Percentiles rank a stretch among this genome's conserved stretches.
Evolutionary conservation across 2,329 filamentous ascomycete genomes (phyloP).

Genomic region (Fusarium sp.): DNA sequence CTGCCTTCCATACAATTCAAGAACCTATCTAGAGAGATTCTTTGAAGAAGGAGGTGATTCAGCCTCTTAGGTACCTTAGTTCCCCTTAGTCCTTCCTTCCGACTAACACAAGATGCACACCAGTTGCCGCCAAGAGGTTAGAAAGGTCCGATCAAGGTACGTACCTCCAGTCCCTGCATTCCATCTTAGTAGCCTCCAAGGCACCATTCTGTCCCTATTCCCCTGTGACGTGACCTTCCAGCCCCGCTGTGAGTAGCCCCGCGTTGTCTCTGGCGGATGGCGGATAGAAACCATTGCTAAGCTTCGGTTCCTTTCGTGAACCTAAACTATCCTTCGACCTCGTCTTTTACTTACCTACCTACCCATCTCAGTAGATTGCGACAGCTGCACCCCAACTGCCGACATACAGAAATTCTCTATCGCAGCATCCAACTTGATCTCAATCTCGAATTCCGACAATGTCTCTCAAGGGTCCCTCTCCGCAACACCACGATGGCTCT

Average conservation of each 20-base stretch:
- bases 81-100: slow-evolving; percentile 16
- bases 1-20: neutral
- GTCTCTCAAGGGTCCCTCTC: slow-evolving; percentile 64
- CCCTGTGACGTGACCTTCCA: slow-evolving; percentile 37
- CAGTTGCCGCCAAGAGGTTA: slow-evolving; percentile 1
- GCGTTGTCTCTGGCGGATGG: slow-evolving; percentile 18
- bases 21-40: neutral
- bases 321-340: slow-evolving; percentile 9
- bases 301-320: slow-evolving; percentile 5
- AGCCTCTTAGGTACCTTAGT: neutral
- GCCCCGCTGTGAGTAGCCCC: slow-evolving; percentile 40
- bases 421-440: neutral
- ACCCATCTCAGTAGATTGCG: neutral
- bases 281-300: slow-evolving; percentile 6
- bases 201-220: neutral
- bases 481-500: slow-evolving; percentile 71
- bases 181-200: neutral
- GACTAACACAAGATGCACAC: neutral
- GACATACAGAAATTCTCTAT: slow-evolving; percentile 10
- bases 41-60: slow-evolving; percentile 8
- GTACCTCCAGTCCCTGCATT: slow-evolving; percentile 37
- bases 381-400: slow-evolving; percentile 6
- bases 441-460: slow-evolving; percentile 12
- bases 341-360: neutral
- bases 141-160: slow-evolving; percentile 25